These are phyloP conservation scores for Paramarasmius palmivorus DNA, from an alignment of 1,284 basidiomycete genomes.

Conservation along the genomic window DNA sequence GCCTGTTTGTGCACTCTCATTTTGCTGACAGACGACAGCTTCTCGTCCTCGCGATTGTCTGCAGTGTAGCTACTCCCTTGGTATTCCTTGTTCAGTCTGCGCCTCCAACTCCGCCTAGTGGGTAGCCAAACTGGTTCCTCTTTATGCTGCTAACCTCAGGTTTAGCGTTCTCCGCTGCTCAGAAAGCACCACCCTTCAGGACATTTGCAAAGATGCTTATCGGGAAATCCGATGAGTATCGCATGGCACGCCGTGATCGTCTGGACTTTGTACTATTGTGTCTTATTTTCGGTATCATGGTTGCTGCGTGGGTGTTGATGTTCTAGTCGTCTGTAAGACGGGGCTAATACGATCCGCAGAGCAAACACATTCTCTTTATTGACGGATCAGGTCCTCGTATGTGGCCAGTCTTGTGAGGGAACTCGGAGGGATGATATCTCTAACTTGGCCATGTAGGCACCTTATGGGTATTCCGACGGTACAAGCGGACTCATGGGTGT, in stretches of 20 bases:
- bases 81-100: constrained; percentile 54
- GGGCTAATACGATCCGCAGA: constrained; percentile 24
- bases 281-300: constrained; percentile 62
- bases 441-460: constrained; percentile 45
- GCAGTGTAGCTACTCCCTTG: constrained; percentile 55
- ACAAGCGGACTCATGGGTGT: constrained; percentile 68
- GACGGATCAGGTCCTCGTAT: constrained; percentile 66
- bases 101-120: constrained; percentile 79
- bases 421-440: no score
- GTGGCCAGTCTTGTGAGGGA: neutral
- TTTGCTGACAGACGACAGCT: constrained; percentile 42
- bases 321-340: neutral
- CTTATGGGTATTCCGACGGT: constrained; percentile 69
- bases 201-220: constrained; percentile 59
- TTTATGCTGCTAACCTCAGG: constrained; percentile 4
- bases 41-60: constrained; percentile 68
- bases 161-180: constrained; percentile 66
- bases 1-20: neutral
- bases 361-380: constrained; percentile 60
- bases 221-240: constrained; percentile 44
- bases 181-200: constrained; percentile 49
- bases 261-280: constrained; percentile 65
- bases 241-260: constrained; percentile 65
- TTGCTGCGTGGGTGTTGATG: constrained; percentile 51
- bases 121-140: constrained; percentile 18